phyloP scores from a whole-genome alignment of 257 asterid species.

The Linaria vulgaris region DNA sequence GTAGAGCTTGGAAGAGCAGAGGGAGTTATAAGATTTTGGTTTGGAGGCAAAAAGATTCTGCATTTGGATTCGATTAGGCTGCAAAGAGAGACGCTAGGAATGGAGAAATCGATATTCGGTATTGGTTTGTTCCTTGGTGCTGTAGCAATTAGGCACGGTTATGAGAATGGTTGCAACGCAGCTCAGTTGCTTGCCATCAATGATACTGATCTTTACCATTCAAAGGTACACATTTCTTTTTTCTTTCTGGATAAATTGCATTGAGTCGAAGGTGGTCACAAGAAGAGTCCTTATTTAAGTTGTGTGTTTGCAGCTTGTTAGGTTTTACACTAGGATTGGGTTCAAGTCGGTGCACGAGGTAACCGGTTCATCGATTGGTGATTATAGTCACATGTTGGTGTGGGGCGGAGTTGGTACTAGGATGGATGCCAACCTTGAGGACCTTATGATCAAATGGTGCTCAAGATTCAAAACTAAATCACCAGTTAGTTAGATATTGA shows the following conservation, averaged over 20 bases:
- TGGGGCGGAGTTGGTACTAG: slow-evolving; percentile 99
- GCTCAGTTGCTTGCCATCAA: slow-evolving; percentile 91
- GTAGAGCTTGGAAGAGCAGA: slow-evolving; percentile 74
- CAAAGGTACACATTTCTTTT: too few species aligned
- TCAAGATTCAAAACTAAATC: slow-evolving; percentile 53
- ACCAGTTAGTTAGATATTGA: too few species aligned
- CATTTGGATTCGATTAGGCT: slow-evolving; percentile 77
- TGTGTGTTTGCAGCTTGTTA: slow-evolving; percentile 64
- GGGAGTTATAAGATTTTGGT: slow-evolving; percentile 77
- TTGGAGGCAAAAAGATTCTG: slow-evolving; percentile 74
- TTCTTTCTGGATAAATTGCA: too few species aligned
- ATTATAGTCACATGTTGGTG: slow-evolving; percentile 67
- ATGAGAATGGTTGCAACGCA: slow-evolving; percentile 62
- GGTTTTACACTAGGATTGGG: slow-evolving; percentile 80
- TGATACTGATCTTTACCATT: slow-evolving; percentile 73
- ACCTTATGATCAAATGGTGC: slow-evolving; percentile 83
- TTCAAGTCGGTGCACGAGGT: slow-evolving; percentile 71
- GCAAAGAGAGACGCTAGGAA: slow-evolving; percentile 60
- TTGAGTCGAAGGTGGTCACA: too few species aligned
- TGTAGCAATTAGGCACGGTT: slow-evolving; percentile 76
- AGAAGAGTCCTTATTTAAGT: too few species aligned
- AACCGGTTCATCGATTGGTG: slow-evolving; percentile 65
- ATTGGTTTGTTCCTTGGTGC: slow-evolving; percentile 93
- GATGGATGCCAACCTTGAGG: slow-evolving; percentile 72
- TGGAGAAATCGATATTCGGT: slow-evolving; percentile 89